Base-by-base conservation (phyloP, 2,329 filamentous ascomycete genomes). In the Phialemonium atrogriseum region DNA sequence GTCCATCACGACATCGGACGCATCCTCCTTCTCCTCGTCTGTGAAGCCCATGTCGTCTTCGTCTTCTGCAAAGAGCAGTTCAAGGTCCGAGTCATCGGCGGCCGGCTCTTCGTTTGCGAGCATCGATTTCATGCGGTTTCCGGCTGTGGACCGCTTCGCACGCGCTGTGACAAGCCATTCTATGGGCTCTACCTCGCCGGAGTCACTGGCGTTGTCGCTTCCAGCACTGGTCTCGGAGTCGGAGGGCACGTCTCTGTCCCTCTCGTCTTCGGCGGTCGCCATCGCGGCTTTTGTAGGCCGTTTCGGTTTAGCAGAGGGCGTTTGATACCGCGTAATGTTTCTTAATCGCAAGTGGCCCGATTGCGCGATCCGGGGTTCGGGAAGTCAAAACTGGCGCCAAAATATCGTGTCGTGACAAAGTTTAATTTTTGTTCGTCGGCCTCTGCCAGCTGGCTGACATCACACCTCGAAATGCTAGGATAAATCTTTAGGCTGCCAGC, bases 1-100 rank as follows among this genome's bases (percentile, higher is more conserved):
- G 48, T 93, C 86, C 64, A 95, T 80, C 27, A 84, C 79, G 44
- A 84, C 78, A 51, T 95, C 89, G 2, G 81, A 84, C 3, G 64
- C 74, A 33, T 73, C 72, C 9, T 69, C 70, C 27, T 75, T 41
- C 64, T 70, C 79, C 6, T 69, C 74, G 47, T 87, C 81, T 33
- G 75, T 77, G 57, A 88, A 80, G 39, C 81, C 70, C 36, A 66
- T 66, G 46, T 83, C 78, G 36, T 81, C 67, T 35, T 75, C 84
- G 37, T 80, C 77, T 51, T 84, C 80, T 40, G 77, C 77, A 46
- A 86, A 86, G n/a, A 86, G 67, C 2, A 84, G 64, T 44, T 83
- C 78, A n/a, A 85, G 68, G 30, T 80, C 75, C 17, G 70, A 70
- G 40, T 76, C 77, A n/a, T 53, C 47, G 33, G 43, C 50, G 14